Conservation (phyloP, 2,329 filamentous ascomycete species). For the Penicillium sp. region DNA sequence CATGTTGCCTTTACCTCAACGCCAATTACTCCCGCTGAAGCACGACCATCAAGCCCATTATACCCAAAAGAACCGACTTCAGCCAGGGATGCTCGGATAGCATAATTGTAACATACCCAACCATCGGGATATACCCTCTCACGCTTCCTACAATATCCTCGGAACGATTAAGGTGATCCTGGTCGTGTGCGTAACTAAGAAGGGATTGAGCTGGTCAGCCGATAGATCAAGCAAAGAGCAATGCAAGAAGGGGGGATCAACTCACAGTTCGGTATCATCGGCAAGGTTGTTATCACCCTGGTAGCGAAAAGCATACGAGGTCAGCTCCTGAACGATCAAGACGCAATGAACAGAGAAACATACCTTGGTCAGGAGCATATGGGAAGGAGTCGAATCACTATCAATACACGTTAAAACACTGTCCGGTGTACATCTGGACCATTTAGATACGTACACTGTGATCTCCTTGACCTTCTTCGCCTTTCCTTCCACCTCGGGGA, state of each 20-base stretch:
- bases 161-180: constrained; percentile 78
- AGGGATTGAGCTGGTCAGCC: not conserved
- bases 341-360: not conserved
- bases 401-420: constrained; percentile 1
- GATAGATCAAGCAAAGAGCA: not conserved
- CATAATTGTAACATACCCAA: constrained; percentile 96
- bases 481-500: constrained; percentile 49
- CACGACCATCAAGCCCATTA: constrained; percentile 94
- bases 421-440: not conserved
- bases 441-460: constrained; percentile 26
- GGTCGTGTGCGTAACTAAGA: constrained; percentile 63
- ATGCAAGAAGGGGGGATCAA: too few species aligned
- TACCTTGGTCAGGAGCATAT: constrained; percentile 77
- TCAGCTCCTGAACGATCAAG: constrained; percentile 1
- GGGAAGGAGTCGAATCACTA: constrained; percentile 30
- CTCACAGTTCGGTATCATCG: constrained; percentile 77
- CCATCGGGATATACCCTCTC: constrained; percentile 86
- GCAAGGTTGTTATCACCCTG: constrained; percentile 88
- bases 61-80: constrained; percentile 89
- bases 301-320: not conserved
- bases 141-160: constrained; percentile 94
- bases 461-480: constrained; percentile 39
- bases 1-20: constrained; percentile 1
- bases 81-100: constrained; percentile 95
- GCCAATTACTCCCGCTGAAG: constrained; percentile 75